Conservation (phyloP, 768 basidiomycete genomes). For the Leccinum disarticulatum region DNA sequence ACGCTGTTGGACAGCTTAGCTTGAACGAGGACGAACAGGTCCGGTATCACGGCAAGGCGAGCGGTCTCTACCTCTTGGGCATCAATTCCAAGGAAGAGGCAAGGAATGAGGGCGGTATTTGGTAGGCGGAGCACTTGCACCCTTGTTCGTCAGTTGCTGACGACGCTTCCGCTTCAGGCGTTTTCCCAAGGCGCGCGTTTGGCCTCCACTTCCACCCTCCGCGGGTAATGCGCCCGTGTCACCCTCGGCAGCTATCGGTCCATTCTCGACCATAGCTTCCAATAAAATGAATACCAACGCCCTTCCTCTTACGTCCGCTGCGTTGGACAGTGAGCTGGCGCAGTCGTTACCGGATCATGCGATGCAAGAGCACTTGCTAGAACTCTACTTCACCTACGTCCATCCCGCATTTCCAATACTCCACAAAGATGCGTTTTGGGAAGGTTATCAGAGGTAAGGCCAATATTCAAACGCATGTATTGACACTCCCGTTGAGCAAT, state of each 20-base stretch:
- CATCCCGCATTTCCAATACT: constrained; percentile 79
- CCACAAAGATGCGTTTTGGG: constrained; percentile 68
- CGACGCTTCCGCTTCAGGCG: constrained; percentile 45
- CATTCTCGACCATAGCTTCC: constrained; percentile 2
- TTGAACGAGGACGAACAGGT: constrained; percentile 87
- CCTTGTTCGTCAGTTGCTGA: constrained; percentile 18
- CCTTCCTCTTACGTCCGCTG: constrained; percentile 23
- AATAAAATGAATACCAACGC: constrained; percentile 9
- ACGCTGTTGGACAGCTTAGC: constrained; percentile 83
- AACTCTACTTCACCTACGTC: constrained; percentile 79
- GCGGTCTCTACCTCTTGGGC: constrained; percentile 74
- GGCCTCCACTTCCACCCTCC: constrained; percentile 58
- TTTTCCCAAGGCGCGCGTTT: constrained; percentile 86
- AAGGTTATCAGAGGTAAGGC: constrained; percentile 49
- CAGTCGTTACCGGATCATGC: constrained; percentile 52
- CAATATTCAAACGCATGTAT: background rate
- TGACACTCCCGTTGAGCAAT: background rate
- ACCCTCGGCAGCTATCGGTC: constrained; percentile 7
- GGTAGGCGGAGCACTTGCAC: constrained; percentile 41
- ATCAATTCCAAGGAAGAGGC: constrained; percentile 58
- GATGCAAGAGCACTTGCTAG: constrained; percentile 67
- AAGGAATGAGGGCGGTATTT: constrained; percentile 74
- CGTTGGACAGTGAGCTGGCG: constrained; percentile 38
- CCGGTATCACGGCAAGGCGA: constrained; percentile 83
- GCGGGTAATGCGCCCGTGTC: constrained; percentile 27